Percentiles rank a stretch among this genome's conserved stretches.
Evolutionary conservation across 1,284 basidiomycete species (phyloP).

Genomic region (Leccinum angustisporum): DNA sequence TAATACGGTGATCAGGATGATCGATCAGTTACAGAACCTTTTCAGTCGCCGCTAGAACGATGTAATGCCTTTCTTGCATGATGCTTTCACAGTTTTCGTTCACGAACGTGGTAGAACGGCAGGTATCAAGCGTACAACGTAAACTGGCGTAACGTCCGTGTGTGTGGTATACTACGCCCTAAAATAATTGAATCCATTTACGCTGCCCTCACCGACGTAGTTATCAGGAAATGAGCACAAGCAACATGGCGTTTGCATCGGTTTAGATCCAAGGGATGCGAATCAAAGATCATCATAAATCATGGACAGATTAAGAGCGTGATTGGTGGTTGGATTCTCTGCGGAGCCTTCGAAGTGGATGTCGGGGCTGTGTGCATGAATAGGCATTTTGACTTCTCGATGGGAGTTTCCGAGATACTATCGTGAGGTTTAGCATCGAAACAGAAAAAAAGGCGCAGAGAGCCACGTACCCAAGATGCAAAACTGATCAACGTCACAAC

Average conservation of each 20-base stretch:
- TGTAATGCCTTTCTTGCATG: too few species aligned
- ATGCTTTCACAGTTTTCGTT: too few species aligned
- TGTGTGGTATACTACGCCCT: neutral
- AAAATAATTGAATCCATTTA: neutral
- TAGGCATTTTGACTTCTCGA: neutral
- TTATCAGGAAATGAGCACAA: too few species aligned
- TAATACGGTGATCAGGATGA: neutral
- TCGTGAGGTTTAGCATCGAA: neutral
- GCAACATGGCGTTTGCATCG: too few species aligned
- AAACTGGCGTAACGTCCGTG: neutral
- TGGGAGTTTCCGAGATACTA: too few species aligned
- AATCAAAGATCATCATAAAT: neutral
- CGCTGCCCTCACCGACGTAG: neutral
- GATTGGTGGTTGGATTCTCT: neutral
- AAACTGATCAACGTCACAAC: neutral
- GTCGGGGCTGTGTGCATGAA: neutral
- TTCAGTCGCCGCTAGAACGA: too few species aligned
- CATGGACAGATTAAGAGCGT: neutral
- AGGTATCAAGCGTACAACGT: neutral
- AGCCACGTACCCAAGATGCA: neutral
- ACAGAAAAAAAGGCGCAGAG: neutral
- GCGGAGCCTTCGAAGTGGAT: neutral
- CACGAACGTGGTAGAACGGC: neutral
- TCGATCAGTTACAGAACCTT: neutral
- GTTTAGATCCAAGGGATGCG: neutral